phyloP scores from a whole-genome alignment of 345 rosid genomes.

The Luvunga scandens region DNA sequence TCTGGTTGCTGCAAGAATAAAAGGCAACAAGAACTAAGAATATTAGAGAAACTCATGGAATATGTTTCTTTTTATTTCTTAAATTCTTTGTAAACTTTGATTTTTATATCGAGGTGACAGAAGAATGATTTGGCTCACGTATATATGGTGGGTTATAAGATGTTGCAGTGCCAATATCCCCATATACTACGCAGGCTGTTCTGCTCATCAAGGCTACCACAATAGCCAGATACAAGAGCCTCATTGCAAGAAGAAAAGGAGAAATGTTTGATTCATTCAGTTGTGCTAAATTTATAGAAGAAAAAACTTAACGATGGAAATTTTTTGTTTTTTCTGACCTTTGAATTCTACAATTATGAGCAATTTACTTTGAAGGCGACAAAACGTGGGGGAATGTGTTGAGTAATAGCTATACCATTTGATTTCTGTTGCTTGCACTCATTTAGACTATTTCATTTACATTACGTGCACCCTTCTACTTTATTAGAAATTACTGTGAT shows the following conservation, averaged over 20 bases:
- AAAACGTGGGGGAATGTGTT: too few species aligned
- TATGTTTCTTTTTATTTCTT: not conserved
- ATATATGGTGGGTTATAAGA: slow-evolving; percentile 23
- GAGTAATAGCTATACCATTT: not conserved
- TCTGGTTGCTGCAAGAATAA: slow-evolving; percentile 12
- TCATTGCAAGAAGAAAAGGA: not conserved
- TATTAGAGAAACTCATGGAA: not conserved
- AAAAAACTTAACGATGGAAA: not conserved
- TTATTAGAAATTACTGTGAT: not conserved
- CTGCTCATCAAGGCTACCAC: slow-evolving; percentile 15
- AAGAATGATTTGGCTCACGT: not conserved
- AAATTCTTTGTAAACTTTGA: not conserved
- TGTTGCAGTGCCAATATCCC: slow-evolving; percentile 32
- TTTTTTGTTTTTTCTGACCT: too few species aligned
- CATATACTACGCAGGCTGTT: slow-evolving; percentile 7
- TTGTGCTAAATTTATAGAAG: not conserved
- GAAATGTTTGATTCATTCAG: not conserved
- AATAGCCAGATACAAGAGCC: not conserved
- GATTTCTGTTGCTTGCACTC: not conserved
- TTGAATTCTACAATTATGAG: not conserved
- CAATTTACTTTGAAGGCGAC: not conserved
- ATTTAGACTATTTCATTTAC: not conserved
- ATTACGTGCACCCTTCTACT: not conserved
- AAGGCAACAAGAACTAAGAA: not conserved
- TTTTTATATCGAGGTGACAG: not conserved